Base-by-base conservation (phyloP, 1,284 basidiomycete species). In the Fomitopsis pinicola region DNA sequence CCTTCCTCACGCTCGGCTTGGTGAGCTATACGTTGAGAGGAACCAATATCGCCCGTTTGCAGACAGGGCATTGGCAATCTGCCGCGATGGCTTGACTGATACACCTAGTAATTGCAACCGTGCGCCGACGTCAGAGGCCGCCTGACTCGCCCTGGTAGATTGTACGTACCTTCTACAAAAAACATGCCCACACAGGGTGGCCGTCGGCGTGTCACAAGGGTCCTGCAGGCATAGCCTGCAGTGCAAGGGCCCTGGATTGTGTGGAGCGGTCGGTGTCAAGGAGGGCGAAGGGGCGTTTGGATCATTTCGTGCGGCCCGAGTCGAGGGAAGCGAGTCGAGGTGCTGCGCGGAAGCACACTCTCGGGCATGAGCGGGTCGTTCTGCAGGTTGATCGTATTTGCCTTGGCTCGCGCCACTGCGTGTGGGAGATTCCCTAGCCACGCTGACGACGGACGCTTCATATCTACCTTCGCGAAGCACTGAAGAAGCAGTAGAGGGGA, bases 161-260 rank as follows among this genome's bases (percentile, higher is more conserved):
- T 9, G 28, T 15, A n/a, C 46, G 19, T 15, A 59, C 57, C 48
- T 59, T 14, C 33, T 50, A 22, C 57, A 59, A 64, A 72, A 73
- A 22, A 73, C 59, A 54, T 73, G 72, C 17, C 72, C 72, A 42
- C 72, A 73, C 59, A 70, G 59, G 12, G 72, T 63, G 10, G 50
- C 69, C 9, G 66, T 71, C 9, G 72, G 72, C 22, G 66, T 66
- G 14, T 58, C 61, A 55, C 28, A 66, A 45, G 71, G 67, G 35
- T 71, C 70, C 55, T 68, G 56, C 56, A 67, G 46, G 60, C 72
- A 73, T 19, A 69, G 59, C 55, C 72, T 63, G 60, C 72, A 73
- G 42, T 70, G 68, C 68, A 69, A 72, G 30, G 61, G 28, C 22
- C 52, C 52, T 12, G n/a, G 28, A 9, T n/a, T 30, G 15, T 30